A percentile compares a stretch with the other conserved stretches of the same genome.
These are phyloP conservation scores for Hsuehochloa calcarea DNA, from an alignment of 176 grass and related monocot genomes.

Conservation along the genomic window DNA sequence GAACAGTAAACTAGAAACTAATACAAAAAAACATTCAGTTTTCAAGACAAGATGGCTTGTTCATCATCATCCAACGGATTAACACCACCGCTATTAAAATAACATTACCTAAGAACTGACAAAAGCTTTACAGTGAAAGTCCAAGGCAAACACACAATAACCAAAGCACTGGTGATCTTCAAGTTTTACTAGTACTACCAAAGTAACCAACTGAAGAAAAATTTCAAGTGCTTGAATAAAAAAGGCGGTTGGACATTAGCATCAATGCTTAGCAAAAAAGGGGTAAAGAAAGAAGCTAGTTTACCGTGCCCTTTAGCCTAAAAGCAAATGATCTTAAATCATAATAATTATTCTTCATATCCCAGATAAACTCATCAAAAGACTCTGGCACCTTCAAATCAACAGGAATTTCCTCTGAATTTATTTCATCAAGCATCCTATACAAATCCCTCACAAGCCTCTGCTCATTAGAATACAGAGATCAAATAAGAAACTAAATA, in stretches of 20 bases:
- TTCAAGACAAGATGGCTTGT: not conserved
- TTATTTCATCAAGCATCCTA: constrained; percentile 70
- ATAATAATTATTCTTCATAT: constrained; percentile 83
- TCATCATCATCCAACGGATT: constrained; percentile 3
- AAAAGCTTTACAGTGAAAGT: not conserved
- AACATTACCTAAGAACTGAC: constrained; percentile 8
- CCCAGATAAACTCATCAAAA: constrained; percentile 86
- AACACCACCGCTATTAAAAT: not conserved
- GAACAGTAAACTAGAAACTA: not conserved
- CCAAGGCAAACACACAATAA: not conserved
- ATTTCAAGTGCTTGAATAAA: not conserved
- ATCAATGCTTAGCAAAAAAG: not conserved
- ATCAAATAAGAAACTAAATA: constrained; percentile 26
- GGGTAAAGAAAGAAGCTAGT: not conserved
- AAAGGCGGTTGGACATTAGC: not conserved
- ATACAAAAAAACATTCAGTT: not conserved
- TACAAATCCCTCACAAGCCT: constrained; percentile 86
- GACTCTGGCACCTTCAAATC: constrained; percentile 74
- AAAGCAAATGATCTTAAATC: constrained; percentile 84
- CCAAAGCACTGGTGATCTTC: not conserved
- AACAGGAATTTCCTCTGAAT: constrained; percentile 61
- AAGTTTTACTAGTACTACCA: not conserved
- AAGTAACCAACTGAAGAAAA: constrained; percentile 2
- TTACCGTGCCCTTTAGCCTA: constrained; percentile 76
- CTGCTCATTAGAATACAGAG: constrained; percentile 44